Conservation (phyloP, 768 basidiomycete genomes). For the Cantharellus anzutake region DNA sequence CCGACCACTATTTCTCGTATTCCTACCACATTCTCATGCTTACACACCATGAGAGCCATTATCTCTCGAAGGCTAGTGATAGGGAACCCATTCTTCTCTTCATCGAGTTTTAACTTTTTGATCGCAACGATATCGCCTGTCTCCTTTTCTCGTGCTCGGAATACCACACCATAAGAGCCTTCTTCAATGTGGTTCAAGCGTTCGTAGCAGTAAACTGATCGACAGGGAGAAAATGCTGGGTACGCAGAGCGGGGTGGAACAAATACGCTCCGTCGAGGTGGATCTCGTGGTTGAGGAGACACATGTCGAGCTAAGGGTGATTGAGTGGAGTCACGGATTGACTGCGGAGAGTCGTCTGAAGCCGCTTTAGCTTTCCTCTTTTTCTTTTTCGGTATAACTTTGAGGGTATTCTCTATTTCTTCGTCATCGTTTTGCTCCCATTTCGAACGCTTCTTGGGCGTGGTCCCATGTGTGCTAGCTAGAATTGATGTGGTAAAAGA, state of each 20-base stretch:
- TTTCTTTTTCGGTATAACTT: not conserved
- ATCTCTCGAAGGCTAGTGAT: conserved; percentile 92
- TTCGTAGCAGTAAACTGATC: conserved; percentile 89
- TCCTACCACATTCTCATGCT: conserved; percentile 92
- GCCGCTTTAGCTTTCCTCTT: not conserved
- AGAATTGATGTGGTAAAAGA: no score
- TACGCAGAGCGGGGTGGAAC: conserved; percentile 61
- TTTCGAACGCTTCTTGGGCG: not conserved
- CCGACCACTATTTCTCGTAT: conserved; percentile 96
- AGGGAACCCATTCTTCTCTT: conserved; percentile 97
- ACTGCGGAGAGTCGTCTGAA: not conserved
- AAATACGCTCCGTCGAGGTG: conserved; percentile 28
- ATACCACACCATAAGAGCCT: conserved; percentile 94
- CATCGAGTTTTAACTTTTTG: conserved; percentile 95
- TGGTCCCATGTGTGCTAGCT: not conserved
- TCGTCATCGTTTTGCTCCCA: not conserved
- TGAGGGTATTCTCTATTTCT: not conserved
- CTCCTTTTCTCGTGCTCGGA: conserved; percentile 85
- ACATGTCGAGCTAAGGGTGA: not conserved
- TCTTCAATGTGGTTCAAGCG: conserved; percentile 96
- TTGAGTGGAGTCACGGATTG: not conserved
- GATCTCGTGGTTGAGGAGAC: not conserved
- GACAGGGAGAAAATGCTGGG: conserved; percentile 65
- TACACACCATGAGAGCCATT: conserved; percentile 87
- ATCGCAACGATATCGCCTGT: conserved; percentile 92